phyloP scores from a whole-genome alignment of 352 stramenopile genomes.

The Stephanocyclus meneghinianus region DNA sequence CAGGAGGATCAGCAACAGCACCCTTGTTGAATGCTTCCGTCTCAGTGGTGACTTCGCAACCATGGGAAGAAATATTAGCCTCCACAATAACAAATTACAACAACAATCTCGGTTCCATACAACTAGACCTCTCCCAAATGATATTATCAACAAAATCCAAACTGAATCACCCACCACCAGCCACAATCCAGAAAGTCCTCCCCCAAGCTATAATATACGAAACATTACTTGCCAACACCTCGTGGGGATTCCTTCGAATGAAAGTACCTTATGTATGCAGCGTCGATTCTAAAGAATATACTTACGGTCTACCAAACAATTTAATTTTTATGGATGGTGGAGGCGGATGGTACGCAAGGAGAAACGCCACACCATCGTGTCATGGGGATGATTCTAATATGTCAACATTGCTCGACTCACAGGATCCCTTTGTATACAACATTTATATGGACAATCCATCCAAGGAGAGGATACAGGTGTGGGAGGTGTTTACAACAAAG shows the following conservation, averaged over 20 bases:
- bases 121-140: neutral
- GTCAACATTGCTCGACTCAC: neutral
- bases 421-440: slow-evolving; percentile 57
- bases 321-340: slow-evolving; percentile 57
- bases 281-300: slow-evolving; percentile 43
- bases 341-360: slow-evolving; percentile 52
- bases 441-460: slow-evolving; percentile 74
- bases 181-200: neutral
- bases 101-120: slow-evolving; percentile 8
- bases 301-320: slow-evolving; percentile 52
- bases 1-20: neutral
- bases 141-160: slow-evolving; percentile 8
- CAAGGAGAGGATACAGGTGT: slow-evolving; percentile 44
- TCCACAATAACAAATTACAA: slow-evolving; percentile 4
- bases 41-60: neutral
- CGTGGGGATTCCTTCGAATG: slow-evolving; percentile 58
- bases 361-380: slow-evolving; percentile 42
- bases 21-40: neutral
- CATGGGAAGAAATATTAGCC: slow-evolving; percentile 13
- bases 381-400: slow-evolving; percentile 4
- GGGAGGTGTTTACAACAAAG: slow-evolving; percentile 63
- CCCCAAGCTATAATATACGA: slow-evolving; percentile 34
- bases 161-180: neutral
- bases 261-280: slow-evolving; percentile 48
- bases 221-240: slow-evolving; percentile 58